These are phyloP conservation scores for Nitzschia inconspicua DNA, from an alignment of 108 stramenopile species.

Conservation along the genomic window DNA sequence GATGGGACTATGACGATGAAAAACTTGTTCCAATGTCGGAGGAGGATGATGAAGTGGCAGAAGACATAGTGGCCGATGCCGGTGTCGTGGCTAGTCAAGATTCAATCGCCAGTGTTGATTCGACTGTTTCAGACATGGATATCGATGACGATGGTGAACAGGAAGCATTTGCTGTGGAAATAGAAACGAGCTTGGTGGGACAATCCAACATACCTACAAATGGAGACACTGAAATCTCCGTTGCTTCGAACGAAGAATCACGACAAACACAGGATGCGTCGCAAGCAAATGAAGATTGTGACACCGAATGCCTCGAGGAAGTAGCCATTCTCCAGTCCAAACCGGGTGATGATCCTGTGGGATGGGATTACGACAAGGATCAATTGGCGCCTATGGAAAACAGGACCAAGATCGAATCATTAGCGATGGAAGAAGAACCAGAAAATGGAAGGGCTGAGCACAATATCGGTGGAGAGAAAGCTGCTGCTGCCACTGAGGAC, in stretches of 20 bases:
- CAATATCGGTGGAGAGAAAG: too few relatives aligned
- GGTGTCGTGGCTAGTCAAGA: background rate
- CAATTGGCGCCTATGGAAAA: background rate
- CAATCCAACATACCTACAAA: too few relatives aligned
- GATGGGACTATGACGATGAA: slow-evolving; percentile 28
- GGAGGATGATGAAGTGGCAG: background rate
- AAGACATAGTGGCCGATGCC: background rate
- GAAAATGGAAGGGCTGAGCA: background rate
- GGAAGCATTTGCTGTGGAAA: too few relatives aligned
- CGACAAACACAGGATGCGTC: too few relatives aligned
- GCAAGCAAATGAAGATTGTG: too few relatives aligned
- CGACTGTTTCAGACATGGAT: slow-evolving; percentile 8
- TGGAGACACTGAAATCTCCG: too few relatives aligned
- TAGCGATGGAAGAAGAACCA: background rate
- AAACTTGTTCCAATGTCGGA: slow-evolving; percentile 15
- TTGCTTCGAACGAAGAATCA: too few relatives aligned
- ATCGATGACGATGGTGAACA: background rate
- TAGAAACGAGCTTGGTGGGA: too few relatives aligned
- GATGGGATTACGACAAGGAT: slow-evolving; percentile 14
- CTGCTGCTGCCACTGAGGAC: too few relatives aligned
- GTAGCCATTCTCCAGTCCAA: slow-evolving; percentile 74
- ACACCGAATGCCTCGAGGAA: too few relatives aligned
- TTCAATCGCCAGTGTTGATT: background rate
- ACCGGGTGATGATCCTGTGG: slow-evolving; percentile 47
- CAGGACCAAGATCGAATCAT: background rate